Evolutionary conservation across 108 stramenopile genomes (phyloP), one percentile per base, ranked within the genome.

Genomic region (Craspedostauros australis): DNA sequence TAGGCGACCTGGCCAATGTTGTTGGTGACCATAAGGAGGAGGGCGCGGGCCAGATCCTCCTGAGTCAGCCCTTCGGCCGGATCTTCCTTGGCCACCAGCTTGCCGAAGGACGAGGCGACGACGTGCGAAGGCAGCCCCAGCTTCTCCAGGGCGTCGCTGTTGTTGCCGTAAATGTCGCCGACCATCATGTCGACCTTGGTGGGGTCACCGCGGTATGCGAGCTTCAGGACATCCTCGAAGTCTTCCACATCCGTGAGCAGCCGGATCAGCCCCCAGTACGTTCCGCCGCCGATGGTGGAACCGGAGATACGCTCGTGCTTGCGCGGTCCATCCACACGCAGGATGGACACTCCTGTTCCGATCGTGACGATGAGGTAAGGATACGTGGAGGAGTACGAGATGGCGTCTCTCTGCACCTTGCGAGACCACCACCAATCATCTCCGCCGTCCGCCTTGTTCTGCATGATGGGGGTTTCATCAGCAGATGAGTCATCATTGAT

Each of bases 81-180:
- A 63, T 93, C 77, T 63, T 80, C 71, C 54, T 88, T 90, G 30
- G 92, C 73, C 3, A 93, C 95, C 40, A 96, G 50, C 68, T 99
- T 99, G n/a, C 98, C 98, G 70, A 99, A 99, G 14, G 93, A 96
- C 15, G 93, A 93, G 3, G 98, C 98, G 8, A 98, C 91, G 9
- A 94, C 66, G 40, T 93, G 64, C 3, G 88, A 71, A 23, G 86
- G 63, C 46, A 98, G 64, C 24, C 95, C 94, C 33, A 96, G 73
- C 59, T 93, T 92, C 41, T 85, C 92, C 42, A 97, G 80, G 8
- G 91, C 95, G 47, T 88, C 63, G 28, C 73, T 76, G 42, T 87
- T 68, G 15, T 81, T 64, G 12, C 99, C 99, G 60, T 99, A 99
- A 40, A 99, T 99, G 52, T 99, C 99, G 14, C 95, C 93, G 1